Conservation (phyloP, 1,284 basidiomycete species). For the Hymenochaete sp. region DNA sequence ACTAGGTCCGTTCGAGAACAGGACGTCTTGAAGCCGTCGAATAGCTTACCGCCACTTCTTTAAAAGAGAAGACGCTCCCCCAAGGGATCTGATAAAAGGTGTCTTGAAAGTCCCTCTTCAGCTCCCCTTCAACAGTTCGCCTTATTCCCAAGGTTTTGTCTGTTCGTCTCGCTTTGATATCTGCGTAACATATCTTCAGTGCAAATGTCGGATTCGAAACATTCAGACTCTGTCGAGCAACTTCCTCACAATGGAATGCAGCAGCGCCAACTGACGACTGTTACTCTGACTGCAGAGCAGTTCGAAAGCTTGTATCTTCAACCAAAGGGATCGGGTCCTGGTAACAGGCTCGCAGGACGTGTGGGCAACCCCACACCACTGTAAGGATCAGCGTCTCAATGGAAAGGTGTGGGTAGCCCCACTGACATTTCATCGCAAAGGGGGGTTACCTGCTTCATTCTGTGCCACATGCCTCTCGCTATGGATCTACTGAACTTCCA, state of each 20-base stretch:
- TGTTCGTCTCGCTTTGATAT: no score
- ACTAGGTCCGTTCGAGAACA: no score
- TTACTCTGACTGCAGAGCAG: constrained; percentile 20
- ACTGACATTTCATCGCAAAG: constrained; percentile 5
- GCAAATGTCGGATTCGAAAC: constrained; percentile 19
- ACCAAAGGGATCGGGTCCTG: constrained; percentile 9
- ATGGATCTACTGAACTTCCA: constrained; percentile 21
- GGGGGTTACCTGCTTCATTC: constrained; percentile 19
- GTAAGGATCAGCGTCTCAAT: no score
- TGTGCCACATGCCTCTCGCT: constrained; percentile 19
- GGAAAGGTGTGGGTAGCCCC: no score
- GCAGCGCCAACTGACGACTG: constrained; percentile 17
- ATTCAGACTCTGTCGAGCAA: constrained; percentile 13
- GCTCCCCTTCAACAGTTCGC: no score
- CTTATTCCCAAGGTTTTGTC: no score
- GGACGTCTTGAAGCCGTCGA: no score
- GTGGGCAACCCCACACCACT: constrained; percentile 21
- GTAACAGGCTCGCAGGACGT: constrained; percentile 8
- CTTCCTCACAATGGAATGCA: constrained; percentile 9
- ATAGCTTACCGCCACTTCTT: no score
- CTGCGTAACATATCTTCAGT: no score
- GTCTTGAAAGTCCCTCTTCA: no score
- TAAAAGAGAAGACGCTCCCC: no score
- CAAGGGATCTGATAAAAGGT: no score
- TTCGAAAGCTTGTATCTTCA: constrained; percentile 21